These are phyloP conservation scores for Heritiera fomes DNA, from an alignment of 345 rosid species.

Conservation along the genomic window DNA sequence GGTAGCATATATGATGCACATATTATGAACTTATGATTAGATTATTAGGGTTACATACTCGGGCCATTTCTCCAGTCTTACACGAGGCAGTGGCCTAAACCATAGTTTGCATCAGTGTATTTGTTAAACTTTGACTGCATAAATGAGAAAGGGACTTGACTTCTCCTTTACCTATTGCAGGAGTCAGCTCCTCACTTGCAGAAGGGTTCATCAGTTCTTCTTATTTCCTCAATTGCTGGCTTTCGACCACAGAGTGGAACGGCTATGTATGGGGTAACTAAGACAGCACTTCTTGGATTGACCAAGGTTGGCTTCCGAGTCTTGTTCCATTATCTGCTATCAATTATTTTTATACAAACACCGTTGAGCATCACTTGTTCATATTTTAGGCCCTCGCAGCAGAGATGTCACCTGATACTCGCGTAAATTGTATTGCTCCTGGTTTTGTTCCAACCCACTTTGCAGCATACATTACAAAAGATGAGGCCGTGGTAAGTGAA, in stretches of 20 bases:
- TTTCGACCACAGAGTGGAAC: conserved; percentile 59
- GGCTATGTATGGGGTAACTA: conserved; percentile 93
- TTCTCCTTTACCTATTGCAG: conserved; percentile 34
- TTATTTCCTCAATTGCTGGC: conserved; percentile 74
- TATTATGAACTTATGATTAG: background rate
- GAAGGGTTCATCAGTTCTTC: conserved; percentile 76
- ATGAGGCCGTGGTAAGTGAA: conserved; percentile 49
- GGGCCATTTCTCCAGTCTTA: background rate
- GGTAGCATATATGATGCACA: background rate
- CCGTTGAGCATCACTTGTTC: background rate
- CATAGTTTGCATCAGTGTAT: background rate
- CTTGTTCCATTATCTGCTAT: background rate
- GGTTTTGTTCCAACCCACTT: conserved; percentile 91
- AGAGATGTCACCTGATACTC: conserved; percentile 79
- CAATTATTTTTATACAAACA: background rate
- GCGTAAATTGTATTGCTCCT: conserved; percentile 85
- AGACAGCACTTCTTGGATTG: conserved; percentile 90
- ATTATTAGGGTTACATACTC: background rate
- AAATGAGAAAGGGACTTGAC: background rate
- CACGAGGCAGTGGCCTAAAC: background rate
- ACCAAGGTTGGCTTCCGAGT: conserved; percentile 55
- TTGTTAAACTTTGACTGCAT: background rate
- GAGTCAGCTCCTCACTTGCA: conserved; percentile 75
- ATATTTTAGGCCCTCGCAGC: conserved; percentile 73
- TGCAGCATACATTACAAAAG: conserved; percentile 55